Conservation (phyloP, 2,329 filamentous ascomycete genomes). For the Fusarium caatingaense region DNA sequence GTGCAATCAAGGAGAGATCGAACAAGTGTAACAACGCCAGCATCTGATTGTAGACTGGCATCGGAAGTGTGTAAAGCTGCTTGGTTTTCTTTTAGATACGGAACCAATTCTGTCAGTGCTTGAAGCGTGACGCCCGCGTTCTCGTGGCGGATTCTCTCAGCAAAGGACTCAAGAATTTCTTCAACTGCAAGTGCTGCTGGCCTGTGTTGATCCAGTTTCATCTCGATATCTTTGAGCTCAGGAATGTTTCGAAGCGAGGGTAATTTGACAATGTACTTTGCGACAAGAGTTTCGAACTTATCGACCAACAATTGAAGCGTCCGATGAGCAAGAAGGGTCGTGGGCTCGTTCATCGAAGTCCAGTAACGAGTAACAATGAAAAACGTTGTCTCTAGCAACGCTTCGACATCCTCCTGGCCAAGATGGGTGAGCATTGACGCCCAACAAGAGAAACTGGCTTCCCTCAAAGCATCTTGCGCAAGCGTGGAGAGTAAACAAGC, state of each 20-base stretch:
- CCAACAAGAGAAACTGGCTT: conserved; percentile 87
- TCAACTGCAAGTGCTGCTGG: conserved; percentile 55
- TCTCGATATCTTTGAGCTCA: conserved; percentile 75
- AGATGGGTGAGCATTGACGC: conserved; percentile 79
- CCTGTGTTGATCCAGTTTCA: conserved; percentile 73
- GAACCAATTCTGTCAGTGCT: conserved; percentile 80
- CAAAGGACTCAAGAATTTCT: conserved; percentile 76
- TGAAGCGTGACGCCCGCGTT: conserved; percentile 87
- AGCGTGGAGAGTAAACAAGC: conserved; percentile 92
- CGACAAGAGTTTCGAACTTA: conserved; percentile 70
- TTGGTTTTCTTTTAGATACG: conserved; percentile 79
- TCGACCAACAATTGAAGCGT: conserved; percentile 74
- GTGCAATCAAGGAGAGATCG: conserved; percentile 87
- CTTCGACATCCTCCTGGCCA: conserved; percentile 80
- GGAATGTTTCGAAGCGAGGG: conserved; percentile 81
- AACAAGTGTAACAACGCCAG: conserved; percentile 76
- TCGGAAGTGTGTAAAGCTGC: conserved; percentile 82
- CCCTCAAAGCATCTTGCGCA: conserved; percentile 77
- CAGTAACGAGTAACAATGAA: conserved; percentile 88
- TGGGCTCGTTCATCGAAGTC: conserved; percentile 70
- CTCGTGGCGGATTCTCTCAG: conserved; percentile 81
- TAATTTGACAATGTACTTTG: conserved; percentile 76
- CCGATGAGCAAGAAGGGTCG: conserved; percentile 68
- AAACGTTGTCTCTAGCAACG: conserved; percentile 88
- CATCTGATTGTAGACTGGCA: conserved; percentile 84